Evolutionary conservation across 805 yeast species (phyloP).

Genomic region (Zygotorulaspora danielsina): DNA sequence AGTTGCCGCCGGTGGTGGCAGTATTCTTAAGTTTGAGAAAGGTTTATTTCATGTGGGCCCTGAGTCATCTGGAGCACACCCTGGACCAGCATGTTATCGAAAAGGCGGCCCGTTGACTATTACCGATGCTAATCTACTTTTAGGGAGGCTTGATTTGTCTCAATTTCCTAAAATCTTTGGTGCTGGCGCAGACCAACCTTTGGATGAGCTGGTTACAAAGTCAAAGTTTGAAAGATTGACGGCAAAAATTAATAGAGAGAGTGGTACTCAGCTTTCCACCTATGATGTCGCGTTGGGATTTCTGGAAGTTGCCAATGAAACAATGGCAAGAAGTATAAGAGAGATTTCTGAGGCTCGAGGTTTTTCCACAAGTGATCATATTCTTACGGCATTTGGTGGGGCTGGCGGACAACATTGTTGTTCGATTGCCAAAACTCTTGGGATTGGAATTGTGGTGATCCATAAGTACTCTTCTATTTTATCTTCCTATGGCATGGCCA

Average conservation of each 20-base stretch:
- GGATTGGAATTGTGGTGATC: conserved; percentile 61
- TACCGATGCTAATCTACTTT: conserved; percentile 73
- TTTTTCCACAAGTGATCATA: conserved; percentile 55
- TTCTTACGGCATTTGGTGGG: conserved; percentile 82
- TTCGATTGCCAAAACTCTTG: conserved; percentile 65
- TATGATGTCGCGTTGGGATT: conserved; percentile 78
- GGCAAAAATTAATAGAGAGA: conserved; percentile 46
- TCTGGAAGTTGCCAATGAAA: conserved; percentile 74
- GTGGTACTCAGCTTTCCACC: conserved; percentile 41
- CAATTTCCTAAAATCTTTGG: conserved; percentile 80
- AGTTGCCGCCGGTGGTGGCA: conserved; percentile 84
- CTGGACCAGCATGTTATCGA: conserved; percentile 84
- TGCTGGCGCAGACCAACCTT: conserved; percentile 66
- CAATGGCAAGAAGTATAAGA: conserved; percentile 87
- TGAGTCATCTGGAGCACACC: conserved; percentile 79
- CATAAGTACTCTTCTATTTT: conserved; percentile 78
- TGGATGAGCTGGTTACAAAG: conserved; percentile 52
- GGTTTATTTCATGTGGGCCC: conserved; percentile 80
- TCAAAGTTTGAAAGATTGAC: conserved; percentile 53
- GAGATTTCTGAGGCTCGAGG: conserved; percentile 83
- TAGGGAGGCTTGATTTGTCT: conserved; percentile 68
- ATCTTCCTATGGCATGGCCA: conserved; percentile 75
- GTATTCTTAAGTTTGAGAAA: conserved; percentile 58
- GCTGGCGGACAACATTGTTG: conserved; percentile 91
- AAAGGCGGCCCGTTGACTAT: conserved; percentile 84